Percentiles rank a stretch among this genome's conserved stretches.
phyloP scores from a whole-genome alignment of 106 monocot genomes.

The Dendrobium chrysotoxum region DNA sequence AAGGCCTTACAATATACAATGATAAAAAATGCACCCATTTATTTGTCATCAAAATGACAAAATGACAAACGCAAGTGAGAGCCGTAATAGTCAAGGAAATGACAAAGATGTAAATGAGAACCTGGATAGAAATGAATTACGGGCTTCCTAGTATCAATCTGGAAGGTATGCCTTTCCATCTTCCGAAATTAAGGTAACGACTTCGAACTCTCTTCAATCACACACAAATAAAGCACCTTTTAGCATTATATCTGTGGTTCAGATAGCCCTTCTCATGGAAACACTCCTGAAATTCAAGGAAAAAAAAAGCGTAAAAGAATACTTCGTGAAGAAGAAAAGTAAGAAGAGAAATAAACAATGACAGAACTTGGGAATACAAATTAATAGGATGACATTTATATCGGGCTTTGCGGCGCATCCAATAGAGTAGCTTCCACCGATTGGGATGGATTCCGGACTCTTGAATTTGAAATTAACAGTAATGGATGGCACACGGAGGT shows the following conservation, averaged over 20 bases:
- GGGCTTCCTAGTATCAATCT: constrained; percentile 83
- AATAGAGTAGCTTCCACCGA: constrained; percentile 68
- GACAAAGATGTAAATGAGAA: constrained; percentile 13
- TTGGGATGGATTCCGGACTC: constrained; percentile 40
- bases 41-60: background rate
- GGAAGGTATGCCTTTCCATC: constrained; percentile 64
- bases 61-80: background rate
- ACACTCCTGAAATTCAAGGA: constrained; percentile 23
- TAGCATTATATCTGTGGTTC: constrained; percentile 93
- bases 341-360: background rate
- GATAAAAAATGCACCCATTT: background rate
- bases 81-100: background rate
- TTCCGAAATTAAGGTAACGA: constrained; percentile 31
- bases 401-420: constrained; percentile 61
- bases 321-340: background rate
- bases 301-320: background rate
- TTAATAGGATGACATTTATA: constrained; percentile 56
- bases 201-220: constrained; percentile 50
- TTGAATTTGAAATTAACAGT: constrained; percentile 58
- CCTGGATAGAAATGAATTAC: constrained; percentile 64
- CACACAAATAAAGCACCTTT: constrained; percentile 85
- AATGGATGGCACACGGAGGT: constrained; percentile 37
- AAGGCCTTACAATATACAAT: background rate
- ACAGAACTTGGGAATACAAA: constrained; percentile 84
- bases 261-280: constrained; percentile 71